Percentiles rank a stretch among this genome's conserved stretches.
phyloP scores from a whole-genome alignment of 1,284 basidiomycete species.

The Abortiporus biennis region DNA sequence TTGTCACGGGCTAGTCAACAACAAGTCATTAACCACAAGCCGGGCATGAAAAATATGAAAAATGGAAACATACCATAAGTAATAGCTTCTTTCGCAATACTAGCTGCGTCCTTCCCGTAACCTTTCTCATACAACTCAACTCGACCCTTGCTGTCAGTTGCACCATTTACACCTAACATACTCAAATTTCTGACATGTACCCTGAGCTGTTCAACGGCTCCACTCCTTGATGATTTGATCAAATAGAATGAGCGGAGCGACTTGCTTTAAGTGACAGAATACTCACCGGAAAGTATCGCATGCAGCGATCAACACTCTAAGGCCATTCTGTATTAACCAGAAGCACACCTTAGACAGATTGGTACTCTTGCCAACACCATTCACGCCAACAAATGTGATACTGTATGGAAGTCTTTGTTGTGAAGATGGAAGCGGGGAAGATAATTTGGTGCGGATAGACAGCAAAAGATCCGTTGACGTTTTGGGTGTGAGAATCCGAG shows the following conservation, averaged over 20 bases:
- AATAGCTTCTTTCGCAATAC: conserved; percentile 95
- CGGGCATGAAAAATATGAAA: not conserved
- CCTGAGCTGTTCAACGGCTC: conserved; percentile 95
- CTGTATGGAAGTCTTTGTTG: conserved; percentile 84
- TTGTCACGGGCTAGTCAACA: conserved; percentile 64
- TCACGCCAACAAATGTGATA: conserved; percentile 98
- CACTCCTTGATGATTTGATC: conserved; percentile 53
- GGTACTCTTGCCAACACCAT: conserved; percentile 98
- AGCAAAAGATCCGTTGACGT: conserved; percentile 94
- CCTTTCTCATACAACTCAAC: conserved; percentile 96
- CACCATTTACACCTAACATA: conserved; percentile 73
- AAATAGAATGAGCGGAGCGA: too few species aligned
- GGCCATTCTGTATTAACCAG: conserved; percentile 95
- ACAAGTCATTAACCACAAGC: not conserved
- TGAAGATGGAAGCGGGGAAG: conserved; percentile 61
- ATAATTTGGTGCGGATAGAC: conserved; percentile 68
- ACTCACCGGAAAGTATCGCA: conserved; percentile 93
- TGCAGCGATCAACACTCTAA: conserved; percentile 93
- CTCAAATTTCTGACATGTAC: conserved; percentile 95
- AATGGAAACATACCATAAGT: conserved; percentile 59
- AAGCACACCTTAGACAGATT: conserved; percentile 98
- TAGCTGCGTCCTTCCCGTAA: conserved; percentile 98
- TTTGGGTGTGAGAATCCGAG: conserved; percentile 93
- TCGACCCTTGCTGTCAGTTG: conserved; percentile 60
- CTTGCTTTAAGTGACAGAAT: not conserved